Conservation (phyloP, 768 basidiomycete genomes). For the Trametes cubensis region DNA sequence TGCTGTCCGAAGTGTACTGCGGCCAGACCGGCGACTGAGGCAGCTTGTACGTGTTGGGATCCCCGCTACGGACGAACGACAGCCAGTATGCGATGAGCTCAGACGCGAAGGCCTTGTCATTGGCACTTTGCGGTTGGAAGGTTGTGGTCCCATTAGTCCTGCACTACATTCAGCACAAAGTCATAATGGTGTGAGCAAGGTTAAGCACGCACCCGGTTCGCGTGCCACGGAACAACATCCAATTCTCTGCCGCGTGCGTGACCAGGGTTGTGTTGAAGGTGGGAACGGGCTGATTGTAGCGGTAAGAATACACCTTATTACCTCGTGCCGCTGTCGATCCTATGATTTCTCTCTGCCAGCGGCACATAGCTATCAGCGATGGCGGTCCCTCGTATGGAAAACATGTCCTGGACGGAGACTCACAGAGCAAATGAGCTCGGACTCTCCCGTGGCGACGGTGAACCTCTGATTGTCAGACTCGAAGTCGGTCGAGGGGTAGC, state of each 20-base stretch:
- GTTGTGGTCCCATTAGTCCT: constrained; percentile 51
- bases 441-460: constrained; percentile 53
- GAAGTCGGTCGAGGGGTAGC: constrained; percentile 50
- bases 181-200: too few species aligned
- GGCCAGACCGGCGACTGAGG: constrained; percentile 54
- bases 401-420: constrained; percentile 26
- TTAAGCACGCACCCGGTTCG: constrained; percentile 61
- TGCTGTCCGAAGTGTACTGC: constrained; percentile 35
- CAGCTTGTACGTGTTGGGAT: constrained; percentile 62
- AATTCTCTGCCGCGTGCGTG: constrained; percentile 61
- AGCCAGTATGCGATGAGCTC: constrained; percentile 70
- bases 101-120: constrained; percentile 53
- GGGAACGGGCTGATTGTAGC: constrained; percentile 60
- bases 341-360: constrained; percentile 43
- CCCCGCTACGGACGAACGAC: constrained; percentile 59
- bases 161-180: too few species aligned
- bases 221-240: constrained; percentile 67
- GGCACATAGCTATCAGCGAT: too few species aligned
- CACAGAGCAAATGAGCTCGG: constrained; percentile 56
- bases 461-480: constrained; percentile 44
- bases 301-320: constrained; percentile 53
- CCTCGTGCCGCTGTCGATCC: constrained; percentile 42
- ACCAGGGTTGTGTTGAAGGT: constrained; percentile 41
- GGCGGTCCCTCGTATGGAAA: too few species aligned
- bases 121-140: constrained; percentile 48